These are phyloP conservation scores for Trichosporon asahii DNA, from an alignment of 1,284 basidiomycete species.

Conservation along the genomic window DNA sequence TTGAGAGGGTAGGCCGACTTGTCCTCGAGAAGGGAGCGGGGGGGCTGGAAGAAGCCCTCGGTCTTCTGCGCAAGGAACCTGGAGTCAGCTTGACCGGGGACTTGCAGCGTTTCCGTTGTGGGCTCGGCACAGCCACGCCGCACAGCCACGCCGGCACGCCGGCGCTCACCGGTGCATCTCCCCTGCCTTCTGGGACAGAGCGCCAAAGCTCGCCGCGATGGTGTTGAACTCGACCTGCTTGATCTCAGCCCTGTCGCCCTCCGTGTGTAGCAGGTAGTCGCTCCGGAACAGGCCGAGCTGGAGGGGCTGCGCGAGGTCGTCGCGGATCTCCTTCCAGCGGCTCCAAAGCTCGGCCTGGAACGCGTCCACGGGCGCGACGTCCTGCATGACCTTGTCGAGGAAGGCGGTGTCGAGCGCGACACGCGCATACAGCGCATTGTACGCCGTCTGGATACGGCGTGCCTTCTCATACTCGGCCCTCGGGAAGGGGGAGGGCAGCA, in stretches of 20 bases:
- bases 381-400: constrained; percentile 77
- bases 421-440: constrained; percentile 81
- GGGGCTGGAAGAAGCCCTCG: constrained; percentile 58
- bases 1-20: constrained; percentile 69
- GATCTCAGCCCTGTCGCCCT: constrained; percentile 53
- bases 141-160: no score
- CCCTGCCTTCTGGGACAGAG: constrained; percentile 69
- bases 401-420: constrained; percentile 78
- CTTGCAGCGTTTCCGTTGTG: no score
- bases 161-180: constrained; percentile 71
- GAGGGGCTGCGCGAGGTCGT: constrained; percentile 64
- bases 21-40: constrained; percentile 58
- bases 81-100: constrained; percentile 16
- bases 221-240: constrained; percentile 99
- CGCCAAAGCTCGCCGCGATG: constrained; percentile 86
- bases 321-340: constrained; percentile 72
- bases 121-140: no score
- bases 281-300: constrained; percentile 93
- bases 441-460: constrained; percentile 66
- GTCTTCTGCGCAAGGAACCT: constrained; percentile 69
- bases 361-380: constrained; percentile 76
- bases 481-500: constrained; percentile 86
- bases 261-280: constrained; percentile 82
- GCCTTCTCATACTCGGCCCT: constrained; percentile 67
- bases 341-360: constrained; percentile 84